These are phyloP conservation scores for Conticribra weissflogii DNA, from an alignment of 108 stramenopile species.

Conservation along the genomic window DNA sequence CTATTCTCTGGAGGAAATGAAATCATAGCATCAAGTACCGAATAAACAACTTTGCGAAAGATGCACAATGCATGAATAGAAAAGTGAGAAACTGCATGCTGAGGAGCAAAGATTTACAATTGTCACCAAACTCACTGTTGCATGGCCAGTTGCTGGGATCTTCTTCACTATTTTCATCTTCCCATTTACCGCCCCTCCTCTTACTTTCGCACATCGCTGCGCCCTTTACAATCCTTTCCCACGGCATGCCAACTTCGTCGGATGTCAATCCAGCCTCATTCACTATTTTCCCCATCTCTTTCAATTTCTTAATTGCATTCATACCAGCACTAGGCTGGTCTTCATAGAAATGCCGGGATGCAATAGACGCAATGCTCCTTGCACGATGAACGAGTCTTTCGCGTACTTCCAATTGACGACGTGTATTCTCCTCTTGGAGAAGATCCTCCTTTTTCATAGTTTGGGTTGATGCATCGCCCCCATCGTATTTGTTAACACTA, in stretches of 20 bases:
- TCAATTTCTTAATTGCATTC: slow-evolving; percentile 58
- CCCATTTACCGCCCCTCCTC: slow-evolving; percentile 60
- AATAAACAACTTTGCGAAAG: slow-evolving; percentile 58
- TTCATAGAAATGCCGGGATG: slow-evolving; percentile 83
- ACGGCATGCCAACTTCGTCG: slow-evolving; percentile 64
- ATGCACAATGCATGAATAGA: slow-evolving; percentile 61
- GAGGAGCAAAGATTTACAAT: not conserved
- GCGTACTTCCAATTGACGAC: slow-evolving; percentile 33
- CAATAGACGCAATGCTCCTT: slow-evolving; percentile 71
- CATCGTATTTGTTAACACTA: slow-evolving; percentile 6
- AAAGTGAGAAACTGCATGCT: not conserved
- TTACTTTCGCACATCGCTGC: slow-evolving; percentile 77
- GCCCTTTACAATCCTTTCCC: slow-evolving; percentile 77
- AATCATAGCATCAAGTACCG: slow-evolving; percentile 80
- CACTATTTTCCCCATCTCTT: slow-evolving; percentile 65
- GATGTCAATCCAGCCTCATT: slow-evolving; percentile 53
- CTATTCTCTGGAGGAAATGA: slow-evolving; percentile 85
- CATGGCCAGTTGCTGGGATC: slow-evolving; percentile 33
- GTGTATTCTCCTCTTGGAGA: slow-evolving; percentile 25
- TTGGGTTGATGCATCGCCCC: too few relatives aligned
- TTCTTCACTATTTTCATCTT: slow-evolving; percentile 21
- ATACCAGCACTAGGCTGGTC: slow-evolving; percentile 64
- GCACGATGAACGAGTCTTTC: slow-evolving; percentile 62
- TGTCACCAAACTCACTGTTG: slow-evolving; percentile 8
- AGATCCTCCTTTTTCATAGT: slow-evolving; percentile 11